Conservation (phyloP, 805 yeast genomes). For the Hanseniaspora hatyaiensis region DNA sequence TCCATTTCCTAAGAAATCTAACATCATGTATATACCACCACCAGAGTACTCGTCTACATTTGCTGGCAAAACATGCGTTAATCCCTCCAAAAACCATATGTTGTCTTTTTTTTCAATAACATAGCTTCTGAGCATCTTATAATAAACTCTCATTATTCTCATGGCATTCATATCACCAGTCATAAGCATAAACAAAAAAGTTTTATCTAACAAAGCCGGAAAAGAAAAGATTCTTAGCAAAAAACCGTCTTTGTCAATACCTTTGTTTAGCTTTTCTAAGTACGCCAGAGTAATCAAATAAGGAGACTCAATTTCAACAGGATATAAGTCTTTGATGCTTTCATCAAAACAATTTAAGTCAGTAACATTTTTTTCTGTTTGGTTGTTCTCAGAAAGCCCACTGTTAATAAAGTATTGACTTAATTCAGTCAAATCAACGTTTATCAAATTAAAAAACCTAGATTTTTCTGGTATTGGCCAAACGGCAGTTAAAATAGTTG, state of each 20-base stretch:
- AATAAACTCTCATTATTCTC: conserved; percentile 83
- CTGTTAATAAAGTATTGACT: conserved; percentile 41
- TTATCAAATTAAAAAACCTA: conserved; percentile 54
- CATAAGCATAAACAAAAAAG: conserved; percentile 63
- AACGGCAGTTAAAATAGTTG: conserved; percentile 89
- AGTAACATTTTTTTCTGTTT: conserved; percentile 28
- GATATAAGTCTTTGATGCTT: conserved; percentile 73
- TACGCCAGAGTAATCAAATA: conserved; percentile 79
- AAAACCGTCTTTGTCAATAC: conserved; percentile 73
- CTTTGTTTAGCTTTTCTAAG: conserved; percentile 70
- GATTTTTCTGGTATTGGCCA: conserved; percentile 74
- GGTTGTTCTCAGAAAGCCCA: conserved; percentile 20
- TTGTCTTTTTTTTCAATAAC: conserved; percentile 78
- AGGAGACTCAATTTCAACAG: conserved; percentile 72
- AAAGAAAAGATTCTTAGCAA: conserved; percentile 80
- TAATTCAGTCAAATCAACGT: conserved; percentile 81
- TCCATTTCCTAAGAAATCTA: conserved; percentile 70
- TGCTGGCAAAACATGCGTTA: conserved; percentile 73
- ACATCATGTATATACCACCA: conserved; percentile 87
- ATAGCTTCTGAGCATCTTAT: conserved; percentile 65
- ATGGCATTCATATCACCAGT: conserved; percentile 78
- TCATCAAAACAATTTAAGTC: conserved; percentile 74
- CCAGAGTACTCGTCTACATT: conserved; percentile 87
- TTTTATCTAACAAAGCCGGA: conserved; percentile 80
- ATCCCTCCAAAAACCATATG: conserved; percentile 92